These are phyloP conservation scores for Scytalidium lignicola DNA, from an alignment of 2,329 filamentous ascomycete species.

Conservation along the genomic window DNA sequence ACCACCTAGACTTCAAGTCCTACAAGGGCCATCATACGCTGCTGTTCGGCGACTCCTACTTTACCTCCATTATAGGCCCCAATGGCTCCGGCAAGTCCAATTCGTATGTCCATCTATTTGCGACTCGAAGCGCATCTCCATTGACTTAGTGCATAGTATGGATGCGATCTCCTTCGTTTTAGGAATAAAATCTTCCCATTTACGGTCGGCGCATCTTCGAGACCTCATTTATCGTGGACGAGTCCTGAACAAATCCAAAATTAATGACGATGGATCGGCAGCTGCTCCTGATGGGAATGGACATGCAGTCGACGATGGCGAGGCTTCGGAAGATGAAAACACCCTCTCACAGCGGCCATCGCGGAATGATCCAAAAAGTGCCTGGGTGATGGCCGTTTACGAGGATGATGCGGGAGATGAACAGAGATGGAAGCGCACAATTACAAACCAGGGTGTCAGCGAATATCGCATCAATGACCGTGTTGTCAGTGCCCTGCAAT, in stretches of 20 bases:
- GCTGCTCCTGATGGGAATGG: conserved; percentile 50
- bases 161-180: conserved; percentile 98
- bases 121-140: background rate
- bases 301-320: conserved; percentile 55
- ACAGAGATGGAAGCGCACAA: conserved; percentile 92
- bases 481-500: conserved; percentile 80
- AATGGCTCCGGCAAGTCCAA: conserved; percentile 99
- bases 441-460: conserved; percentile 81
- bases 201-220: conserved; percentile 87
- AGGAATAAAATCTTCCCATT: conserved; percentile 96
- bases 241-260: conserved; percentile 85
- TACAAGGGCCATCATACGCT: conserved; percentile 96
- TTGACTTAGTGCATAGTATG: conserved; percentile 60
- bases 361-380: conserved; percentile 83
- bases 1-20: conserved; percentile 83
- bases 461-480: conserved; percentile 97
- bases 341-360: conserved; percentile 57
- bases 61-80: conserved; percentile 97
- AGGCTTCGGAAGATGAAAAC: conserved; percentile 51
- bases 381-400: conserved; percentile 99
- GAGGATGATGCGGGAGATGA: conserved; percentile 95
- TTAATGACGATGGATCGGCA: conserved; percentile 80
- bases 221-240: conserved; percentile 95
- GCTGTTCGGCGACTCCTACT: conserved; percentile 95
- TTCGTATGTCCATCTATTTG: conserved; percentile 60